Conservation (phyloP, 1,139 yeast genomes). For the Candida smagusa region DNA sequence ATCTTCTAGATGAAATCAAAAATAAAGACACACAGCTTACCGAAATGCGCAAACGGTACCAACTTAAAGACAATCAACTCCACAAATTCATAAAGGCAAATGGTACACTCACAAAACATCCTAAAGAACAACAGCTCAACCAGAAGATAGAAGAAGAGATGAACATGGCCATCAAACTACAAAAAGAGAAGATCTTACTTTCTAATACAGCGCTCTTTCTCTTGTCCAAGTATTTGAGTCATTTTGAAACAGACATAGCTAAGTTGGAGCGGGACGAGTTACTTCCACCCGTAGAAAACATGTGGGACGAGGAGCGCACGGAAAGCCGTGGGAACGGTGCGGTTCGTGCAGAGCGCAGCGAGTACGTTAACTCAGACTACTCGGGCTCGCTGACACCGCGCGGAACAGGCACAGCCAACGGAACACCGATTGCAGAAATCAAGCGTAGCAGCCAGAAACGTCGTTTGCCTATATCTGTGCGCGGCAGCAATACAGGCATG, state of each 20-base stretch:
- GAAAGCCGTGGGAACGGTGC: conserved; percentile 2
- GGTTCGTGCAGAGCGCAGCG: conserved; percentile 8
- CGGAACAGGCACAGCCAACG: conserved; percentile 13
- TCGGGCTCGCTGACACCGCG: conserved; percentile 36
- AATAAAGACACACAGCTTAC: conserved; percentile 64
- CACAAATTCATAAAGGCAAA: conserved; percentile 81
- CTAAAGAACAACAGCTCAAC: conserved; percentile 71
- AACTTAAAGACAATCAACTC: conserved; percentile 70
- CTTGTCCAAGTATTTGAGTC: conserved; percentile 69
- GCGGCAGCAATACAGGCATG: conserved; percentile 8
- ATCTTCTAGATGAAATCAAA: conserved; percentile 74
- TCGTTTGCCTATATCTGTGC: conserved; percentile 18
- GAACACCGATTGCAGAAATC: conserved; percentile 18
- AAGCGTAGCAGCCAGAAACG: conserved; percentile 27
- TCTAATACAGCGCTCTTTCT: conserved; percentile 82
- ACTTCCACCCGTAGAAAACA: conserved; percentile 52
- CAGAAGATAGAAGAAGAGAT: conserved; percentile 70
- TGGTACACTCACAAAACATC: conserved; percentile 78
- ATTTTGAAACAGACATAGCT: conserved; percentile 72
- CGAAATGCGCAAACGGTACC: conserved; percentile 66
- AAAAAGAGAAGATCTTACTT: conserved; percentile 71
- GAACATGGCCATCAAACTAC: conserved; percentile 56
- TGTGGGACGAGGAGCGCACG: conserved; percentile 11
- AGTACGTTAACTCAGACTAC: conserved; percentile 21
- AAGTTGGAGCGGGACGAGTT: conserved; percentile 78